A percentile compares a stretch with the other conserved stretches of the same genome.
phyloP scores from a whole-genome alignment of 2,329 filamentous ascomycete genomes.

The Aureobasidium sp. region DNA sequence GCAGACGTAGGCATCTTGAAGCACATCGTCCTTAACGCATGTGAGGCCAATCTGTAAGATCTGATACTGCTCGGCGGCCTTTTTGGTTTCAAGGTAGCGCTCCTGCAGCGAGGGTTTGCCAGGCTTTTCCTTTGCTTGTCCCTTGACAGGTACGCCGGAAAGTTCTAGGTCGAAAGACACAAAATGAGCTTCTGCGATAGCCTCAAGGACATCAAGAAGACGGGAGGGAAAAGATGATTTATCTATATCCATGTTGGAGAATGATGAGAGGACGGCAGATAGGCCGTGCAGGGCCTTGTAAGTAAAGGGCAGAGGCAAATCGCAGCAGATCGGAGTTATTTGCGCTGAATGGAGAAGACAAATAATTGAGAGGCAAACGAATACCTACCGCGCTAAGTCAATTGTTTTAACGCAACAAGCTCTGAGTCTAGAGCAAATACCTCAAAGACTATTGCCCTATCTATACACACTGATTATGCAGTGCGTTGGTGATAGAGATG shows the following conservation, averaged over 20 bases:
- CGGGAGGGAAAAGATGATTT: slow-evolving; percentile 39
- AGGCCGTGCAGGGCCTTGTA: neutral
- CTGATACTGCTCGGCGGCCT: slow-evolving; percentile 53
- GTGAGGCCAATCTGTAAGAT: slow-evolving; percentile 61
- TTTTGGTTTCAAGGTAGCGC: slow-evolving; percentile 52
- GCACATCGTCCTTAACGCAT: slow-evolving; percentile 49
- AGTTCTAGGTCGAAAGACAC: slow-evolving; percentile 60
- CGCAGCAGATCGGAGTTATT: neutral
- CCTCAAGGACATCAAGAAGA: slow-evolving; percentile 48
- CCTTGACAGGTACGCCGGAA: slow-evolving; percentile 49
- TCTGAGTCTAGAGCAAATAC: slow-evolving; percentile 1
- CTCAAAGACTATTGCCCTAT: neutral
- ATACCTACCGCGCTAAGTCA: slow-evolving; percentile 7
- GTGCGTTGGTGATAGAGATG: neutral
- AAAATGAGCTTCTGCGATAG: slow-evolving; percentile 52
- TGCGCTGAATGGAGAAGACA: slow-evolving; percentile 10
- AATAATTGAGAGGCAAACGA: slow-evolving; percentile 9
- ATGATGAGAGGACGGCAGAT: neutral
- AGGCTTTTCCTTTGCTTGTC: slow-evolving; percentile 23
- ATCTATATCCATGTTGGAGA: slow-evolving; percentile 48
- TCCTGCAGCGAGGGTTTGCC: slow-evolving; percentile 48
- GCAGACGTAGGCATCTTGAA: slow-evolving; percentile 48
- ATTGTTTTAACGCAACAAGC: neutral
- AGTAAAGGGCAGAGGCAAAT: neutral
- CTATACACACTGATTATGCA: neutral